phyloP scores from a whole-genome alignment of 2,329 filamentous ascomycete genomes.

The Calonectria hongkongensis region DNA sequence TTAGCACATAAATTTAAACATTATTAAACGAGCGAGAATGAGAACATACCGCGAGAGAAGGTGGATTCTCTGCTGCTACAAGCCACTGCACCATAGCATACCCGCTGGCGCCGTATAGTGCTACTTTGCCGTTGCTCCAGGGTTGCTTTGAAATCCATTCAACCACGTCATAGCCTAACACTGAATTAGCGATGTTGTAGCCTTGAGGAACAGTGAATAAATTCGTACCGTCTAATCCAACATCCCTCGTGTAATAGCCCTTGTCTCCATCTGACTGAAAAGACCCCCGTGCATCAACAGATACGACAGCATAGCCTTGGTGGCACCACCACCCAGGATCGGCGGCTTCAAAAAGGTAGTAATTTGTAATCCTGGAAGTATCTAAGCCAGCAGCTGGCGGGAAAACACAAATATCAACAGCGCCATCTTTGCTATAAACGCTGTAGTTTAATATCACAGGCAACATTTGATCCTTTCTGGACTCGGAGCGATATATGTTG shows the following conservation, averaged over 20 bases:
- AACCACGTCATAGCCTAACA: not conserved
- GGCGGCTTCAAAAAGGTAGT: not conserved
- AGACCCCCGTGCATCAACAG: slow-evolving; percentile 9
- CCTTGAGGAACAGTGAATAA: not conserved
- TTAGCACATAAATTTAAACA: not conserved
- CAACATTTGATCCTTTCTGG: not conserved
- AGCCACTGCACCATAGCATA: slow-evolving; percentile 12
- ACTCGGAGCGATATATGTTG: not conserved
- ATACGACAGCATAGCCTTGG: not conserved
- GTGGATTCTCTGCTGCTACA: slow-evolving; percentile 6
- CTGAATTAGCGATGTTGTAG: not conserved
- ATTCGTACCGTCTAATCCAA: not conserved
- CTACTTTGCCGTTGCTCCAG: slow-evolving; percentile 4
- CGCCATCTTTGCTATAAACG: slow-evolving; percentile 1
- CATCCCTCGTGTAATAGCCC: slow-evolving; percentile 6
- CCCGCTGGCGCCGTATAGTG: not conserved
- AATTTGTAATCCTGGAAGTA: not conserved
- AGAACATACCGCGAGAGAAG: not conserved
- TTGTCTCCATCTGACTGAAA: slow-evolving; percentile 10
- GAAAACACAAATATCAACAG: slow-evolving; percentile 13
- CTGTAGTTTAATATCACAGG: slow-evolving; percentile 8
- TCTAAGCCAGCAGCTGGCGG: not conserved
- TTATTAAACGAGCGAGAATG: fast-evolving
- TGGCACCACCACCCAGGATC: slow-evolving; percentile 14
- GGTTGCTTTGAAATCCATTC: slow-evolving; percentile 5